These are phyloP conservation scores for Filobasidium wieringae DNA, from an alignment of 768 basidiomycete species.

Conservation along the genomic window DNA sequence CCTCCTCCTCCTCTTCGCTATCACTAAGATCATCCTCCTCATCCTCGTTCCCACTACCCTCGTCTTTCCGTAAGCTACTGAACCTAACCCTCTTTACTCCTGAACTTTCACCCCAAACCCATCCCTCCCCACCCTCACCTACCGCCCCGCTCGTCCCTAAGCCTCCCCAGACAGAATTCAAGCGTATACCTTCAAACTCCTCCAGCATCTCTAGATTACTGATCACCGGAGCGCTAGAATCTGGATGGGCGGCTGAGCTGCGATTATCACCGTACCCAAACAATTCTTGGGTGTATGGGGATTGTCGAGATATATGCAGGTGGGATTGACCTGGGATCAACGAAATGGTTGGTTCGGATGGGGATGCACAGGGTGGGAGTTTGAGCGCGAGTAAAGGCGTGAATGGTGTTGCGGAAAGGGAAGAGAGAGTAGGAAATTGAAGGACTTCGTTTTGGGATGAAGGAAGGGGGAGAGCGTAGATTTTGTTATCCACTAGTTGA, in stretches of 20 bases:
- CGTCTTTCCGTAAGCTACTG: not conserved
- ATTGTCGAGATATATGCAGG: not conserved
- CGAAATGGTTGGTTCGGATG: not conserved
- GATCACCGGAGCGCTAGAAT: not conserved
- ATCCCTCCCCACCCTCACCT: not conserved
- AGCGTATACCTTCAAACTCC: not conserved
- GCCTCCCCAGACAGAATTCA: not conserved
- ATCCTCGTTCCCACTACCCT: not conserved
- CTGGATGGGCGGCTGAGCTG: not conserved
- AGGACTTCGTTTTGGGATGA: not conserved
- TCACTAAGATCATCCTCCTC: not conserved
- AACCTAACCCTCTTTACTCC: not conserved
- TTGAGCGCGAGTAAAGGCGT: too few relatives aligned
- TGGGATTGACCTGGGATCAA: too few relatives aligned
- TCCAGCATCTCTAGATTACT: not conserved
- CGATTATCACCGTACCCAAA: not conserved
- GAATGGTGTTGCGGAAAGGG: not conserved
- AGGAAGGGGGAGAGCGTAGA: not conserved
- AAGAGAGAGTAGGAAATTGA: not conserved
- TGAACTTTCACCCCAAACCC: not conserved
- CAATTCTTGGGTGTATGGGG: not conserved
- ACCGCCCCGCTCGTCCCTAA: not conserved
- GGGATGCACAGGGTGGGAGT: too few relatives aligned
- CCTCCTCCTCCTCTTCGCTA: not conserved
- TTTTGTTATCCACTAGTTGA: not conserved